Percentiles rank a stretch among this genome's conserved stretches.
These are phyloP conservation scores for Phytophthora macrochlamydospora DNA, from an alignment of 352 stramenopile genomes.

Conservation along the genomic window DNA sequence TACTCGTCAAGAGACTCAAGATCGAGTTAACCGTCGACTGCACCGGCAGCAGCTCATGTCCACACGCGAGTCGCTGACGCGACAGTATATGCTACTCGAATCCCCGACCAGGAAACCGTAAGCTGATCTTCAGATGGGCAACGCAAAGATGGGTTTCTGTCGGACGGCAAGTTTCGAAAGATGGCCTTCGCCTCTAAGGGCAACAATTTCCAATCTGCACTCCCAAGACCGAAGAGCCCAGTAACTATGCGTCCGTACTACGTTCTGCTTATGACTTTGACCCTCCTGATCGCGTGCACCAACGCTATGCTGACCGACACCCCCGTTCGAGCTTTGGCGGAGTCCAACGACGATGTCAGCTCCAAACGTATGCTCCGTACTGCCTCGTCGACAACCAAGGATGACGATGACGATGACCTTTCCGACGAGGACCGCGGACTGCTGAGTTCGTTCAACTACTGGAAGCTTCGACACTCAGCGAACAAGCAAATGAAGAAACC, in stretches of 20 bases:
- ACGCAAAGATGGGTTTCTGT: too few relatives aligned
- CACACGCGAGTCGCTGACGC: too few relatives aligned
- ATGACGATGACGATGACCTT: background rate
- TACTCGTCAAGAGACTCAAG: too few relatives aligned
- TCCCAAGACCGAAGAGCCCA: too few relatives aligned
- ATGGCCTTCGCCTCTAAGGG: too few relatives aligned
- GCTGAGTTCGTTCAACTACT: background rate
- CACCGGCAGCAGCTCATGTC: too few relatives aligned
- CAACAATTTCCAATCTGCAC: too few relatives aligned
- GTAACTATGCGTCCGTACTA: background rate
- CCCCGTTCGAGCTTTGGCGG: background rate
- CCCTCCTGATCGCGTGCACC: background rate
- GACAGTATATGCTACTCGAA: too few relatives aligned
- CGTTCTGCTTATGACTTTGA: background rate
- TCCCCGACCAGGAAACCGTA: too few relatives aligned
- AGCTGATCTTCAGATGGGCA: too few relatives aligned
- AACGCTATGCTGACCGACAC: background rate
- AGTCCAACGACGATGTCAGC: background rate
- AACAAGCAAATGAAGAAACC: background rate
- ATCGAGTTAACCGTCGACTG: too few relatives aligned
- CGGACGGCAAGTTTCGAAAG: too few relatives aligned
- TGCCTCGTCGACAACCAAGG: background rate
- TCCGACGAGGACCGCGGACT: background rate
- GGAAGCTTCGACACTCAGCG: background rate
- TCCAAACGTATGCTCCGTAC: background rate